Base-by-base conservation (phyloP, 2,329 filamentous ascomycete genomes). In the Fusarium euwallaceae region DNA sequence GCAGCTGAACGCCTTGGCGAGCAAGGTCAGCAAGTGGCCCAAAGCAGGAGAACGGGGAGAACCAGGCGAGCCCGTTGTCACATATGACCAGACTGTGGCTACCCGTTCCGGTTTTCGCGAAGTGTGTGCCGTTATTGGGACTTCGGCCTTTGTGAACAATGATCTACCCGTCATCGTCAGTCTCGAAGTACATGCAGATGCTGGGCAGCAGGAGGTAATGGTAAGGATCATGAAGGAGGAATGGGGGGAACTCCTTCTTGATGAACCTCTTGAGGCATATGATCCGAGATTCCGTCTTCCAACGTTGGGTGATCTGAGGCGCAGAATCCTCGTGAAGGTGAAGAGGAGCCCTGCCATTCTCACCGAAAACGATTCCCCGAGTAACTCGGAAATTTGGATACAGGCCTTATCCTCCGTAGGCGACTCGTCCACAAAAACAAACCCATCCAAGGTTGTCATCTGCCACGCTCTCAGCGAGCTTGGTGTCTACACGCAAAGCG, bases 181-280 rank as follows among this genome's bases (percentile, higher is more conserved):
- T 80, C 88, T 98, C 2, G 95, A 98, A 82, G 94, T 98, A 0
- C 96, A 98, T 81, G 92, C 94, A 12, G 90, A 92, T 68, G 84
- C 88, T 1, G 90, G 94, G 60, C 95, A 98, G 82, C 96, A 99
- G 82, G 91, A 94, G 70, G 88, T 93, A 45, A 98, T 98, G 94
- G 95, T 98, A 5, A 89, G 94, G 62, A 97, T 98, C 70, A 98
- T 99, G 93, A 91, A 92, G 72, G 91, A 98, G 73, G 92, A 94
- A 66, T 98, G 95, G 95, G 89, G 88, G 34, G 91, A 90, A 0
- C 84, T 93, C 76, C 87, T 98, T 4, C 86, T 98, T 7, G 91
- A 94, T 8, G n/a, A 58, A 37, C 32, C 20, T 16, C 20, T 58
- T 14, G 55, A 39, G 20, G 55, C 5, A 1, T 27, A 2, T 58